Conservation (phyloP, 1,139 yeast species). For the Groenewaldozyma auringiensis region DNA sequence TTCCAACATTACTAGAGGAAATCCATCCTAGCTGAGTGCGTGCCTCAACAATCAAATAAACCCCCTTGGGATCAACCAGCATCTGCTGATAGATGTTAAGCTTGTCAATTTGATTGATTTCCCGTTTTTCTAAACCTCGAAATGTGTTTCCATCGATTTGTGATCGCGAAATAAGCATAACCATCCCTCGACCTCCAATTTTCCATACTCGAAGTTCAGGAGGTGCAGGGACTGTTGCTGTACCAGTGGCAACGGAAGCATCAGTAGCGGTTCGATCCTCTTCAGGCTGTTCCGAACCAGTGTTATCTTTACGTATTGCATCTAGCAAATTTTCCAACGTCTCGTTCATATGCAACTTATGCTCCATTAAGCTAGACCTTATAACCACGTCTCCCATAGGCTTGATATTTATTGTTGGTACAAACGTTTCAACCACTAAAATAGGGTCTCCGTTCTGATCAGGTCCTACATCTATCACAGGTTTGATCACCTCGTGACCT, state of each 20-base stretch:
- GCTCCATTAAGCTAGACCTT: background rate
- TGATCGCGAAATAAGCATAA: background rate
- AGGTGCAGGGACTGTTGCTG: background rate
- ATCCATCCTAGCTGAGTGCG: slow-evolving; percentile 11
- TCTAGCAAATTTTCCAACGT: background rate
- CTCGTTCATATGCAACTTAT: background rate
- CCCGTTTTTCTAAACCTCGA: slow-evolving; percentile 1
- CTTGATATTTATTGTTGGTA: slow-evolving; percentile 8
- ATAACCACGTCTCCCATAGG: slow-evolving; percentile 10
- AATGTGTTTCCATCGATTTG: slow-evolving; percentile 1
- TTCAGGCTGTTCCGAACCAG: background rate
- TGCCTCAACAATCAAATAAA: slow-evolving; percentile 10
- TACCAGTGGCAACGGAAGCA: background rate
- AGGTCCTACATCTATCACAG: slow-evolving; percentile 9
- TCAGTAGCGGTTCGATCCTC: background rate
- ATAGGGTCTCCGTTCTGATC: slow-evolving; percentile 2
- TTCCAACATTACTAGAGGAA: slow-evolving; percentile 4
- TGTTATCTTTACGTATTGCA: background rate
- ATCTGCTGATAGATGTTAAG: background rate
- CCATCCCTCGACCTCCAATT: background rate
- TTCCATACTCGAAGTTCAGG: background rate
- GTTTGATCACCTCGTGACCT: slow-evolving; percentile 6
- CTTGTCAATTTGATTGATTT: background rate
- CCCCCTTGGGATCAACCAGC: background rate
- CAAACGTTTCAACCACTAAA: slow-evolving; percentile 8